Base-by-base conservation (phyloP, 441 rosid species). In the Raphanus hybrid region DNA sequence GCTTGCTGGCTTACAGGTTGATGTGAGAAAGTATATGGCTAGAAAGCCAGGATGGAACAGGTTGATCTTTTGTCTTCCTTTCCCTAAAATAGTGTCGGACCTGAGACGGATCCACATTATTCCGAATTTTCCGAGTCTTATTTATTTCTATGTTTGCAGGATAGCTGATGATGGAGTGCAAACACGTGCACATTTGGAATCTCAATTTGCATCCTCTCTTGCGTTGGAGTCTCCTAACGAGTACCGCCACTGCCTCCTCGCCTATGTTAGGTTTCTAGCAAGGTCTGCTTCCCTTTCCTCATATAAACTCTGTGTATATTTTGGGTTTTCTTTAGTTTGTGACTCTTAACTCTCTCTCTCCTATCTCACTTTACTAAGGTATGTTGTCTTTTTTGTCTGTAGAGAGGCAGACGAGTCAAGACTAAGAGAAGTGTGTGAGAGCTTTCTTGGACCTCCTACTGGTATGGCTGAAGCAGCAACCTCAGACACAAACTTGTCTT, bases 11-110 rank as follows among this genome's bases (percentile, higher is more conserved):
- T 82, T 96, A 70, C 99, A 96, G 86, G 95, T 93, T 75, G 97
- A 96, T 84, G 94, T 93, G 20, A 86, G 94, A 83, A 96, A 92
- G 84, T 96, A 87, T 78, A 83, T 93, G 88, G 97, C 97, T 43
- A 86, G 99, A 85, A 96, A 93, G 84, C 99, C 96, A 18, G 94
- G 95, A 72, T 96, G 99, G 99, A 91, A 88, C 93, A 96, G 99
- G 99, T 96, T 80, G 77, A 80, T 68, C 75, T 43, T 29, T 29
- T 39, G 64, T 66, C 64, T 18, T 32, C 74, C 77, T 67, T 69
- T 26, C 58, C 73, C 66, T 60, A 14, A 12, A 58, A 20, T 20
- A 20, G 23, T 78, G 26, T 52, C 0, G 3, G 59, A 12, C 66
- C 54, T 57, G 66, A 68, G 59, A 29, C 15, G 0, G 59, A 55